Evolutionary conservation across 345 rosid genomes (phyloP), one percentile per base, ranked within the genome.

Genomic region (Populus simonii): DNA sequence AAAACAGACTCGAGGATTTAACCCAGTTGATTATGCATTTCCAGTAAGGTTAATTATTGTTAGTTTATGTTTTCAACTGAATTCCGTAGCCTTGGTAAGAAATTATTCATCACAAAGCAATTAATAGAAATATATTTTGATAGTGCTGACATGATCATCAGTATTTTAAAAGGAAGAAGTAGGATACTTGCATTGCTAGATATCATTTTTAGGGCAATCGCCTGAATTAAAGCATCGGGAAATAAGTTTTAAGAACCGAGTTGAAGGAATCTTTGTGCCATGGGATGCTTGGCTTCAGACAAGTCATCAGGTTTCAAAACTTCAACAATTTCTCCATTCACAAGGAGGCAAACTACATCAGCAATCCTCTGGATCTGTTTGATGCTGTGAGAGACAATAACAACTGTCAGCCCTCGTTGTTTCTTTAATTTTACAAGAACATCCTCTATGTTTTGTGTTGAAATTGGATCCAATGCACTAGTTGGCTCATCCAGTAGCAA

Each of bases 341-440:
- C 97, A 29, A 95, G 88, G 73, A 93, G 93, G 68, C 90, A 92
- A 79, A 90, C 99, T 0, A 92, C 45, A 76, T 95, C 97, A 0
- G 98, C 97, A 73, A 92, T 80, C 86, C 93, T 85, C 83, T 93
- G 96, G 36, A 93, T 93, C 82, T 95, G 99, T 77, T 93, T 93
- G 78, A 95, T 90, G 83, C 99, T 92, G 71, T 92, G 99, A 63
- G 98, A 90, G 5, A 93, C 98, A 79, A 92, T 90, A 53, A 92
- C 85, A 8, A 83, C 80, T 2, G 98, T 91, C 84, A 93, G 81
- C 66, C 90, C 87, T 23, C 65, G 87, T n/a, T 83, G 87, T 57
- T 89, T 86, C 91, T 93, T 95, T 74, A 95, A 80, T 77, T 88
- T 92, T 85, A 91, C 83, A n/a, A 95, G 71, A 23, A 84, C 91